Percentiles rank a stretch among this genome's conserved stretches.
Evolutionary conservation across 139 green algal species (phyloP).

Genomic region (Chlorella sp.): DNA sequence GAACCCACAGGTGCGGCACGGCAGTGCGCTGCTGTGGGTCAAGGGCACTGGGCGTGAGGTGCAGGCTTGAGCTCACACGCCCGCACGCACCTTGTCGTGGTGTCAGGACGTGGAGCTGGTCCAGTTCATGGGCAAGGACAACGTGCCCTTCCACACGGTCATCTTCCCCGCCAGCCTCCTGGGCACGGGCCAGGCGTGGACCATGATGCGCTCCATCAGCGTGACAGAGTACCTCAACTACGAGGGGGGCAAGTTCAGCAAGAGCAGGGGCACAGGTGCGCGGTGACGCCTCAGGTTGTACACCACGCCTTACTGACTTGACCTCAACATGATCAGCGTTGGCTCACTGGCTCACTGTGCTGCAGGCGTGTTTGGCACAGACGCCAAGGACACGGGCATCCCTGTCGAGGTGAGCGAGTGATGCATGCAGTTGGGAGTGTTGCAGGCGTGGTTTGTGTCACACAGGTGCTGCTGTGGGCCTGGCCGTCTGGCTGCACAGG

Average conservation of each 20-base stretch:
- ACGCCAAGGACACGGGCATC: slow-evolving; percentile 79
- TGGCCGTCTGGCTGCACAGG: too few species aligned
- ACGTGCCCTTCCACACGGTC: slow-evolving; percentile 98
- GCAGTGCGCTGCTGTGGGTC: too few species aligned
- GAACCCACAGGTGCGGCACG: slow-evolving; percentile 58
- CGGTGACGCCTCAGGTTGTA: too few species aligned
- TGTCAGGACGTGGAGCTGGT: slow-evolving; percentile 90
- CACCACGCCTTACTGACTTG: too few species aligned
- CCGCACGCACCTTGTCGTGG: neutral
- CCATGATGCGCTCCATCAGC: slow-evolving; percentile 91
- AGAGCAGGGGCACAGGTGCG: slow-evolving; percentile 77
- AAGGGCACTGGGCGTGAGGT: neutral
- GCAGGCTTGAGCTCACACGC: neutral
- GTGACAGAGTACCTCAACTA: slow-evolving; percentile 99
- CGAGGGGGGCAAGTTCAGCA: slow-evolving; percentile 94
- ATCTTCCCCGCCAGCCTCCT: slow-evolving; percentile 94
- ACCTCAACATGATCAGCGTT: too few species aligned
- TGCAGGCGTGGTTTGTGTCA: too few species aligned
- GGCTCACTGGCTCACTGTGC: neutral
- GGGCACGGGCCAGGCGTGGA: slow-evolving; percentile 64
- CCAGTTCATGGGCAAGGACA: slow-evolving; percentile 99
- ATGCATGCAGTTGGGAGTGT: too few species aligned
- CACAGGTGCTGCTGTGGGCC: too few species aligned
- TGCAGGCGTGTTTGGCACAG: slow-evolving; percentile 91
- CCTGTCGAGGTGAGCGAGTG: slow-evolving; percentile 65